phyloP scores from a whole-genome alignment of 306 rosid genomes.

The Pyrus bretschneideri region DNA sequence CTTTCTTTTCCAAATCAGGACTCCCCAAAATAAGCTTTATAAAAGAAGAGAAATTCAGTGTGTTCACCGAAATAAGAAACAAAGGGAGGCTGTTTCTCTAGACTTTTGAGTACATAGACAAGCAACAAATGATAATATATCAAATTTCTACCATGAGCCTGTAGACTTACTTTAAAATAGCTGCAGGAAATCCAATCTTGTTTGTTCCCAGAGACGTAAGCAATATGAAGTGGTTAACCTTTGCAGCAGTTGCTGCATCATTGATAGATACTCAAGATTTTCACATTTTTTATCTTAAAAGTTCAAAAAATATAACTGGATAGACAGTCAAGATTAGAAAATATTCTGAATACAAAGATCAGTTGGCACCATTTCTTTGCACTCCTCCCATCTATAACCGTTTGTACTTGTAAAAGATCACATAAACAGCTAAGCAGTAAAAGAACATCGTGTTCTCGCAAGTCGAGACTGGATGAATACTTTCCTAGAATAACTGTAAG shows the following conservation, averaged over 20 bases:
- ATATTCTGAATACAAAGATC: neutral
- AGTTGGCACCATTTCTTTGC: neutral
- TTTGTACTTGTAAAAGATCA: no score
- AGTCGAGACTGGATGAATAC: neutral
- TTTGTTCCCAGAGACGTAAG: constrained; percentile 95
- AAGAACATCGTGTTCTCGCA: neutral
- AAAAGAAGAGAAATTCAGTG: constrained; percentile 20
- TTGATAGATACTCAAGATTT: constrained; percentile 10
- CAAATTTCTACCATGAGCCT: constrained; percentile 5
- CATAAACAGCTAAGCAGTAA: neutral
- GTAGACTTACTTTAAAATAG: constrained; percentile 79
- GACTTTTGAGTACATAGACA: constrained; percentile 3
- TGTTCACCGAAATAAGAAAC: constrained; percentile 6
- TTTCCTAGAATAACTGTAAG: neutral
- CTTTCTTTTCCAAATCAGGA: constrained; percentile 88
- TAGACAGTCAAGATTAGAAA: neutral
- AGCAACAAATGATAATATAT: constrained; percentile 8
- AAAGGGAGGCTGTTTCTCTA: neutral
- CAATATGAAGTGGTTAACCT: constrained; percentile 72
- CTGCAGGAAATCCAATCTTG: constrained; percentile 93
- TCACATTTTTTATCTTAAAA: neutral
- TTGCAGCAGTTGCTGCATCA: constrained; percentile 63
- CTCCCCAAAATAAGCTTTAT: constrained; percentile 95
- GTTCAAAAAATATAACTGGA: neutral
- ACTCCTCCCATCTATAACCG: neutral